Conservation (phyloP, 2,329 filamentous ascomycete species). For the Verruconis gallopava region DNA sequence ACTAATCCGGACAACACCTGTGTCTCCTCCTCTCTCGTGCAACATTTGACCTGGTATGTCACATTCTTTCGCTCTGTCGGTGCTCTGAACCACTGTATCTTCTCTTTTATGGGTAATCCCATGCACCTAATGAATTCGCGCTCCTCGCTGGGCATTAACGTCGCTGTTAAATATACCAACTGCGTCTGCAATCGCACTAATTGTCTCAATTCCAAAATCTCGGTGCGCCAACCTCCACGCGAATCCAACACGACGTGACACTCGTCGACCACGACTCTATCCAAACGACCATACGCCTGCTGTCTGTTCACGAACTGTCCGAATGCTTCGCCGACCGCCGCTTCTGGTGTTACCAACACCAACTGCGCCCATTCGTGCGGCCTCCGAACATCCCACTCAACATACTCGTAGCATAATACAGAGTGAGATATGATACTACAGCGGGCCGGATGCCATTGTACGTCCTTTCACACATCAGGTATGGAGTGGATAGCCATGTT, state of each 20-base stretch:
- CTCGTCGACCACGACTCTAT: conserved; percentile 1
- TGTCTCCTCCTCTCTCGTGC: background rate
- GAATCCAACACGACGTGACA: conserved; percentile 1
- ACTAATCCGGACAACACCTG: background rate
- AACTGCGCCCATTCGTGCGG: background rate
- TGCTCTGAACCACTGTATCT: background rate
- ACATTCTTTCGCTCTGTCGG: background rate
- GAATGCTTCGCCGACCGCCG: background rate
- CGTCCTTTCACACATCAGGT: no score
- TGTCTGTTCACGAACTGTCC: background rate
- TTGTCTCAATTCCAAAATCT: conserved; percentile 1
- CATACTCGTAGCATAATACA: no score
- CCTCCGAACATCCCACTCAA: conserved; percentile 1
- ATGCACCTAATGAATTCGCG: background rate
- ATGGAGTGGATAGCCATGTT: no score
- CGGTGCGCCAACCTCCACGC: background rate
- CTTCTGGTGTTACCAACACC: background rate
- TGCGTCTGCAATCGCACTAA: conserved; percentile 1
- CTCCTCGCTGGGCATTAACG: background rate
- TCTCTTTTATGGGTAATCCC: background rate
- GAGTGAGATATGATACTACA: no score
- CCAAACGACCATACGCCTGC: background rate
- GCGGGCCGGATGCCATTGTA: no score
- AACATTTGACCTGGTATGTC: background rate
- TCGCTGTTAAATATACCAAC: conserved; percentile 1